Evolutionary conservation across 805 yeast genomes (phyloP).

Genomic region (Schwanniomyces pseudopolymorphus): DNA sequence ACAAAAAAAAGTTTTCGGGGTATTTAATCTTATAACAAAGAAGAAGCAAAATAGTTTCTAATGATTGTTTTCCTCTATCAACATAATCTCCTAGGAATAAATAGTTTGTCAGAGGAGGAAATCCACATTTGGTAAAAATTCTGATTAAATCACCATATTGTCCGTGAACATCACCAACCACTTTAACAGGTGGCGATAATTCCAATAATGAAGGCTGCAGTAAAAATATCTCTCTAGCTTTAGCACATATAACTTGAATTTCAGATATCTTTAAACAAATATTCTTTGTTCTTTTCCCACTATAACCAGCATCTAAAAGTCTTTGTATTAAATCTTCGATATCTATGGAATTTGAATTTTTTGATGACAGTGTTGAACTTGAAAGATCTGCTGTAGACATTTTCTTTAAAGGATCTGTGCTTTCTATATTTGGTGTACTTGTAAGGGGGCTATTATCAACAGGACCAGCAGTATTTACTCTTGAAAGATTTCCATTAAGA

Average conservation of each 20-base stretch:
- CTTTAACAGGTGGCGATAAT: constrained; percentile 80
- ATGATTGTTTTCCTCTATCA: constrained; percentile 93
- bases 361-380: constrained; percentile 2
- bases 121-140: constrained; percentile 92
- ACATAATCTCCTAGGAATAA: constrained; percentile 95
- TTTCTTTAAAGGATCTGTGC: not conserved
- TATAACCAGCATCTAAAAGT: constrained; percentile 91
- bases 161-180: constrained; percentile 95
- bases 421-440: not conserved
- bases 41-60: constrained; percentile 85
- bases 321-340: constrained; percentile 90
- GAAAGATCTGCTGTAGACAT: not conserved
- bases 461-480: not conserved
- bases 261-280: constrained; percentile 89
- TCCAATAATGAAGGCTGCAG: constrained; percentile 90
- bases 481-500: constrained; percentile 4
- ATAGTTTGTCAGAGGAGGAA: constrained; percentile 93
- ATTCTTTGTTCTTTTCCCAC: constrained; percentile 87
- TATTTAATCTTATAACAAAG: constrained; percentile 93
- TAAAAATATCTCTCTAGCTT: constrained; percentile 85
- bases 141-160: constrained; percentile 91
- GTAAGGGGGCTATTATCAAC: constrained; percentile 1
- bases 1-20: constrained; percentile 90
- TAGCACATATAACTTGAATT: constrained; percentile 80
- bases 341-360: constrained; percentile 32